These are phyloP conservation scores for Cercospora nicotianae DNA, from an alignment of 2,329 filamentous ascomycete genomes.

Conservation along the genomic window DNA sequence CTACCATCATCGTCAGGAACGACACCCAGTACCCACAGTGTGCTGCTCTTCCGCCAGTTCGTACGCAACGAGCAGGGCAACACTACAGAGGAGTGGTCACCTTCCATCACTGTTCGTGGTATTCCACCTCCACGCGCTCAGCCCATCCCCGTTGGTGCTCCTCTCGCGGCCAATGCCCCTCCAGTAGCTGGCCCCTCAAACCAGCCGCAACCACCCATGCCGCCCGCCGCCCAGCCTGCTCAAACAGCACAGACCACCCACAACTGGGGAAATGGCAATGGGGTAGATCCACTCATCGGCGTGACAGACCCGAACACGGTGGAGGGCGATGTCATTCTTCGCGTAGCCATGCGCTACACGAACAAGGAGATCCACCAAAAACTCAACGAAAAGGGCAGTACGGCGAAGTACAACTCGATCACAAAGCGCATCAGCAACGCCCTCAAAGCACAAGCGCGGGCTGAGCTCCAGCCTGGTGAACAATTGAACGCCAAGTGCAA, in stretches of 20 bases:
- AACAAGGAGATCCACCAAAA: slow-evolving; percentile 1
- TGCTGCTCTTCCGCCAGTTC: neutral
- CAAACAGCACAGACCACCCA: neutral
- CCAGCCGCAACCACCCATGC: neutral
- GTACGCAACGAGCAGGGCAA: neutral
- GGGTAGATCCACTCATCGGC: neutral
- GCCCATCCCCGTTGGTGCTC: too few relatives aligned
- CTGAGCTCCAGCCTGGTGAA: neutral
- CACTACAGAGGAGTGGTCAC: neutral
- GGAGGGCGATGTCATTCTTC: neutral
- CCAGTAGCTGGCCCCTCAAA: neutral
- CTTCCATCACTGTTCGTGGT: neutral
- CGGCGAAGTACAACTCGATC: neutral
- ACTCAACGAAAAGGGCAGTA: neutral
- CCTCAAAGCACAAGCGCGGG: neutral
- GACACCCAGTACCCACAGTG: neutral
- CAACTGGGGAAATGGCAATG: too few relatives aligned
- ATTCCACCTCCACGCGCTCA: neutral
- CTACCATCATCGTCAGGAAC: neutral
- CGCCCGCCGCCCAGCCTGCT: neutral
- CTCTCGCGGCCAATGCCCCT: too few relatives aligned
- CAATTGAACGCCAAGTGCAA: neutral
- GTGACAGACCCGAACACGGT: neutral
- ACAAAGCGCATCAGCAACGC: slow-evolving; percentile 11
- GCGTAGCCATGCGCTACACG: neutral